phyloP scores from a whole-genome alignment of 1,284 basidiomycete species.

The Tilletia horrida region DNA sequence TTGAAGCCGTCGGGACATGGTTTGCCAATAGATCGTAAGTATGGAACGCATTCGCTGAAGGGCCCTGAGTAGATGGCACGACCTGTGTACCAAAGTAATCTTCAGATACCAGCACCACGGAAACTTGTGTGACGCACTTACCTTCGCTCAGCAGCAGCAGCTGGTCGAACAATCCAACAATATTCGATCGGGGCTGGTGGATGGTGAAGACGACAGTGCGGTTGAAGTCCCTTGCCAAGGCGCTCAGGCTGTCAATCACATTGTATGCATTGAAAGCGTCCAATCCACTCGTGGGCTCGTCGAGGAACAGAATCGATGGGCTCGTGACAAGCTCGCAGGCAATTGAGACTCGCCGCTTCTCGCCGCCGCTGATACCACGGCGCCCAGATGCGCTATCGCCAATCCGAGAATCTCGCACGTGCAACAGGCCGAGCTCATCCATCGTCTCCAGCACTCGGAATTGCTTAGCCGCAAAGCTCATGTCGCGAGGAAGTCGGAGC shows the following conservation, averaged over 20 bases:
- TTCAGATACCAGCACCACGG: background rate
- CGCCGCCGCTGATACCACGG: slow-evolving; percentile 88
- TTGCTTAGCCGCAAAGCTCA: slow-evolving; percentile 90
- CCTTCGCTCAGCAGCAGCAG: slow-evolving; percentile 73
- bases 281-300: slow-evolving; percentile 85
- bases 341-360: slow-evolving; percentile 90
- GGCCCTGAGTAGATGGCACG: slow-evolving; percentile 79
- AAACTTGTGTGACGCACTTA: background rate
- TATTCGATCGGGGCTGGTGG: slow-evolving; percentile 96
- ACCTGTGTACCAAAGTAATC: slow-evolving; percentile 57
- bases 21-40: slow-evolving; percentile 74
- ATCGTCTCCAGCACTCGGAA: slow-evolving; percentile 90
- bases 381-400: slow-evolving; percentile 63
- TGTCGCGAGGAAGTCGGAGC: slow-evolving; percentile 82
- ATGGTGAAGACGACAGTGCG: slow-evolving; percentile 97
- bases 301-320: slow-evolving; percentile 89
- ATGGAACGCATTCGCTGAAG: slow-evolving; percentile 69
- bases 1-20: slow-evolving; percentile 93
- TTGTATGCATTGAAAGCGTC: slow-evolving; percentile 94
- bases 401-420: slow-evolving; percentile 84
- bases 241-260: slow-evolving; percentile 81
- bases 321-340: slow-evolving; percentile 98
- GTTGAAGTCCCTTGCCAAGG: slow-evolving; percentile 80
- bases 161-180: slow-evolving; percentile 90
- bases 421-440: slow-evolving; percentile 87